A percentile compares a stretch with the other conserved stretches of the same genome.
Evolutionary conservation across 1,284 basidiomycete genomes (phyloP).

Genomic region (Papiliotrema nemorosa): DNA sequence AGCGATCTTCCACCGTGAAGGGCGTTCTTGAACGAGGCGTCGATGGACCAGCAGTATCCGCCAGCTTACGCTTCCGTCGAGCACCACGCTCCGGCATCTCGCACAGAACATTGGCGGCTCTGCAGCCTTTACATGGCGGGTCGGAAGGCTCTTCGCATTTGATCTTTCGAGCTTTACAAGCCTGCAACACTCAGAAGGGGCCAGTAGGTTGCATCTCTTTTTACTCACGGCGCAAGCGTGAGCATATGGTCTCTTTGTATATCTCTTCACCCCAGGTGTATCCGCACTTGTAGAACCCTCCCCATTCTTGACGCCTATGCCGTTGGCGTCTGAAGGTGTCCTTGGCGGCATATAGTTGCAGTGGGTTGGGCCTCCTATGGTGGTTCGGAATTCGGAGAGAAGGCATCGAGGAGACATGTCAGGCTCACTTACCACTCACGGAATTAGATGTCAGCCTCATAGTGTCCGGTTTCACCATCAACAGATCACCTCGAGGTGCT

Average conservation of each 20-base stretch:
- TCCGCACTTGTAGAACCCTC: no score
- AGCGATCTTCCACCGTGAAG: constrained; percentile 11
- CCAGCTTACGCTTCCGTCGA: background rate
- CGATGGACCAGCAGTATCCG: background rate
- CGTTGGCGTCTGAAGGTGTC: no score
- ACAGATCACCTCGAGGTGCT: no score
- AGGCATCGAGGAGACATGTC: no score
- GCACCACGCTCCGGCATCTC: background rate
- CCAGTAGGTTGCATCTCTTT: background rate
- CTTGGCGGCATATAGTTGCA: no score
- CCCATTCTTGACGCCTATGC: no score
- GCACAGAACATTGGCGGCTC: constrained; percentile 17
- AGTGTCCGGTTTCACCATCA: no score
- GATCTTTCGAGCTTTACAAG: constrained; percentile 23
- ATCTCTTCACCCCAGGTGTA: background rate
- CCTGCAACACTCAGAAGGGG: constrained; percentile 3
- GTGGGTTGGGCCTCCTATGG: no score
- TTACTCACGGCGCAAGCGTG: constrained; percentile 18
- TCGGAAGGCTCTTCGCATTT: constrained; percentile 19
- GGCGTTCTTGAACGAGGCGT: constrained; percentile 1
- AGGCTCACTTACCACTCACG: no score
- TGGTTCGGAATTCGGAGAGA: no score
- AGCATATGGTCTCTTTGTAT: constrained; percentile 15
- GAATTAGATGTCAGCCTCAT: no score
- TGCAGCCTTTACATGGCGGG: constrained; percentile 21